Evolutionary conservation across 768 basidiomycete species (phyloP).

Genomic region (Calvatia gigantea): DNA sequence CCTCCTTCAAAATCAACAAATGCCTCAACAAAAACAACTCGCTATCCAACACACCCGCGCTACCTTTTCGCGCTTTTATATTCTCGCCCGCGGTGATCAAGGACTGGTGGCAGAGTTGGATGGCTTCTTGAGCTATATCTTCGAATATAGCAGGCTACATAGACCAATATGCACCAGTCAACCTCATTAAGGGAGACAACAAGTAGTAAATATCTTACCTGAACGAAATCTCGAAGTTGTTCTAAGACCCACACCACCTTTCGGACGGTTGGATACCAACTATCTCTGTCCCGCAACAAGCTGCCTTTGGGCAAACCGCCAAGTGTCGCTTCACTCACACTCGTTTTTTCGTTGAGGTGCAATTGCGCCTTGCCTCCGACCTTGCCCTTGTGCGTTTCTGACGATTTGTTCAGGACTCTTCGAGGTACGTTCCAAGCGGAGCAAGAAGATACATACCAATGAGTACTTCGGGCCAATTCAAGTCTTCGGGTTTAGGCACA

Average conservation of each 20-base stretch:
- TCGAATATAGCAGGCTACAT: conserved; percentile 89
- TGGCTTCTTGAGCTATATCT: conserved; percentile 93
- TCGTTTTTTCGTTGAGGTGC: conserved; percentile 54
- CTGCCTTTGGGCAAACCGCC: conserved; percentile 2
- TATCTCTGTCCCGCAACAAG: conserved; percentile 69
- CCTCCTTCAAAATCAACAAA: conserved; percentile 87
- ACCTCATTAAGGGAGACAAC: background rate
- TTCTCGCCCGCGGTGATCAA: conserved; percentile 69
- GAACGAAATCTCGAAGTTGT: conserved; percentile 88
- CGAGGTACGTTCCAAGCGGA: background rate
- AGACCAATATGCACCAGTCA: too few relatives aligned
- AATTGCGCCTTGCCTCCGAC: background rate
- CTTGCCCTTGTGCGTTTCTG: conserved; percentile 5
- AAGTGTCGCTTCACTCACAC: conserved; percentile 47
- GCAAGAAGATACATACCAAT: conserved; percentile 43
- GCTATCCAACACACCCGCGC: conserved; percentile 61
- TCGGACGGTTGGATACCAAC: conserved; percentile 89
- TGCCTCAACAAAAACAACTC: conserved; percentile 89
- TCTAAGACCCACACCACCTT: conserved; percentile 91
- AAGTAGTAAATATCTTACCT: conserved; percentile 45
- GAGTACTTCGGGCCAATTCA: conserved; percentile 85
- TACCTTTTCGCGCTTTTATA: conserved; percentile 47
- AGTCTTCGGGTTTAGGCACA: conserved; percentile 69
- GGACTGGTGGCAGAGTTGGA: conserved; percentile 78
- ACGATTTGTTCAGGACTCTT: background rate